phyloP scores from a whole-genome alignment of 2,329 filamentous ascomycete species.

The Scleromitrula shiraiana region DNA sequence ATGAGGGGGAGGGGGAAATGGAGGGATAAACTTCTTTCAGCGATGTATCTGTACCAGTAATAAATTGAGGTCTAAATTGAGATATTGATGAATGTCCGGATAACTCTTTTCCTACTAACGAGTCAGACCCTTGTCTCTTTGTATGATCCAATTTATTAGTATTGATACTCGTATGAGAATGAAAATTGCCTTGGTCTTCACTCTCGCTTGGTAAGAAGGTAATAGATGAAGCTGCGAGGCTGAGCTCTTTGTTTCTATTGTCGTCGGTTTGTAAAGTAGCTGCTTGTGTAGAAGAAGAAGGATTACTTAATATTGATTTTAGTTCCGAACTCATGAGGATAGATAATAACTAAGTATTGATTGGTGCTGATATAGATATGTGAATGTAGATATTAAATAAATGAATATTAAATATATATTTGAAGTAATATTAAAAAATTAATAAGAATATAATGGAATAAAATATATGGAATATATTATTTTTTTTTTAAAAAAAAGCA shows the following conservation, averaged over 20 bases:
- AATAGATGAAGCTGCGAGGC: background rate
- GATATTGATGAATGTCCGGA: background rate
- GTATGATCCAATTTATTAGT: background rate
- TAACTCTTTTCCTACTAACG: background rate
- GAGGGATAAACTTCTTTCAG: background rate
- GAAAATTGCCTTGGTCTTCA: background rate
- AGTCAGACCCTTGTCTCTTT: constrained; percentile 6
- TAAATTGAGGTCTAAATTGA: background rate
- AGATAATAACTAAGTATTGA: background rate
- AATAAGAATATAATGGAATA: too few relatives aligned
- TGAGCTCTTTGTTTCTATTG: background rate
- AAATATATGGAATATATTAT: too few relatives aligned
- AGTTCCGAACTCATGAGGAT: constrained; percentile 1
- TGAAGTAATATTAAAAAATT: too few relatives aligned
- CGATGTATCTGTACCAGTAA: background rate
- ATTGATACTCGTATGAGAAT: background rate
- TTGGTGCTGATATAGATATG: too few relatives aligned
- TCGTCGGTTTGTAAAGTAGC: too few relatives aligned
- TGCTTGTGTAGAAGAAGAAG: too few relatives aligned
- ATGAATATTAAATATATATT: too few relatives aligned
- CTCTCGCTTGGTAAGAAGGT: background rate
- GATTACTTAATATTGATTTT: background rate
- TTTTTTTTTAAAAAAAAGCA: too few relatives aligned
- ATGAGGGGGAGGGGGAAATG: background rate
- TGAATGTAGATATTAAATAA: too few relatives aligned